Base-by-base conservation (phyloP, 1,284 basidiomycete species). In the Taiwanofungus camphoratus region DNA sequence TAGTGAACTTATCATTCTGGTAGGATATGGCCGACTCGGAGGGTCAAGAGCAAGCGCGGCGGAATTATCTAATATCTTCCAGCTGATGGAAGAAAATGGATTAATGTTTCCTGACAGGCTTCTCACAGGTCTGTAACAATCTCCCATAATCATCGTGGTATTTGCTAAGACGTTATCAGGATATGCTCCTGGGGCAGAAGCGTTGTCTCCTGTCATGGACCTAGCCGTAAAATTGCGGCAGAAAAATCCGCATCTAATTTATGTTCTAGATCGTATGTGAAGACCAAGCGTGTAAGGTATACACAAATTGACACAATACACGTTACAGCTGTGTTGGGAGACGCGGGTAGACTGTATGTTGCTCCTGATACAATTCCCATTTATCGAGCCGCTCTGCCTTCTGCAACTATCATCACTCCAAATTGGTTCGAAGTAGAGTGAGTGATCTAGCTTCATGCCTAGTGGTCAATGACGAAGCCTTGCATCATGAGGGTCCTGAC, bases 391-490 rank as follows among this genome's bases (percentile, higher is more conserved):
- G 78, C 99, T 66, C 72, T 99, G 2, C 72, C 77, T 13, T 67
- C 86, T 18, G 84, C 94, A 1, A 91, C 88, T 0, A 85, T 98
- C 44, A 95, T 97, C 52, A 94, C 95, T 0, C 95, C 95, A 0
- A 99, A 99, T 61, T 96, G 94, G 77, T 99, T 95, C 53, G 96
- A 99, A 69, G 88, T 89, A 43, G 93, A 98, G 91, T 94, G 60
- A 62, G 86, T 72, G 37, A 20, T 34, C 27, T 35, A 31, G 29
- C 48, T 22, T 33, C 15, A 7, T 27, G 26, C 8, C 13, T 13
- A 7, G 7, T 19, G 39, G 39, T 24, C 18, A 29, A 48, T 52
- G 23, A 32, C 15, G 26, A 7, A 8, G 26, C 7, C 26, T 7
- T 16, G 39, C 43, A 24, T n/a, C 18, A 47, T 18, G 56, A 92